A percentile compares a stretch with the other conserved stretches of the same genome.
Conservation (phyloP, 192 early-diverging fungal genomes). For the Cetraspora pellucida region DNA sequence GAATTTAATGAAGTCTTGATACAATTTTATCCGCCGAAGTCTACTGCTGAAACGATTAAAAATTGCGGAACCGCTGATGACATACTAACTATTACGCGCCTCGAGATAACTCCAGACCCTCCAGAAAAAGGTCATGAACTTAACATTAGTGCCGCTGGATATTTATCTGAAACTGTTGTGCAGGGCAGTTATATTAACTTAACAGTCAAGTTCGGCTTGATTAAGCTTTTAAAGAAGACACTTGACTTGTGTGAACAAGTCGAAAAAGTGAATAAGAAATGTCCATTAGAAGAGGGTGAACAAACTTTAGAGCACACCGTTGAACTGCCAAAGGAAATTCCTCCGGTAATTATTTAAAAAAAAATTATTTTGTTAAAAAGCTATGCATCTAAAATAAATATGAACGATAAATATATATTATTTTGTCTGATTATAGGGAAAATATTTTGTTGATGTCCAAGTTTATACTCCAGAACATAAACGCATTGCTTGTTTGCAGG, state of each 20-base stretch:
- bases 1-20: not conserved
- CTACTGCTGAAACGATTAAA: conserved; percentile 29
- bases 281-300: conserved; percentile 51
- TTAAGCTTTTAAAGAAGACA: conserved; percentile 49
- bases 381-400: not conserved
- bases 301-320: conserved; percentile 45
- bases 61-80: conserved; percentile 32
- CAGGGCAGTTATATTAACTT: conserved; percentile 49
- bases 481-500: conserved; percentile 52
- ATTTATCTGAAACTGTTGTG: conserved; percentile 43
- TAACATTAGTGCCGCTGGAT: conserved; percentile 48
- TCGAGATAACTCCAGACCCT: conserved; percentile 51
- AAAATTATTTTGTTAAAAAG: conserved; percentile 5
- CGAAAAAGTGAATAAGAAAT: conserved; percentile 49
- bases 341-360: conserved; percentile 43
- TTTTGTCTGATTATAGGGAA: conserved; percentile 48
- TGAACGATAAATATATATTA: not conserved
- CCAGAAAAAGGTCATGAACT: conserved; percentile 52
- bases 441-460: conserved; percentile 52
- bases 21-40: not conserved
- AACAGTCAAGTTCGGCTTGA: conserved; percentile 51
- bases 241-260: conserved; percentile 58
- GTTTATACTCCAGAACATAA: conserved; percentile 43
- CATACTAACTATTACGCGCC: conserved; percentile 45
- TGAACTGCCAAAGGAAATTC: conserved; percentile 60